Evolutionary conservation across 2,329 filamentous ascomycete species (phyloP).

Genomic region (Fusarium begoniae): DNA sequence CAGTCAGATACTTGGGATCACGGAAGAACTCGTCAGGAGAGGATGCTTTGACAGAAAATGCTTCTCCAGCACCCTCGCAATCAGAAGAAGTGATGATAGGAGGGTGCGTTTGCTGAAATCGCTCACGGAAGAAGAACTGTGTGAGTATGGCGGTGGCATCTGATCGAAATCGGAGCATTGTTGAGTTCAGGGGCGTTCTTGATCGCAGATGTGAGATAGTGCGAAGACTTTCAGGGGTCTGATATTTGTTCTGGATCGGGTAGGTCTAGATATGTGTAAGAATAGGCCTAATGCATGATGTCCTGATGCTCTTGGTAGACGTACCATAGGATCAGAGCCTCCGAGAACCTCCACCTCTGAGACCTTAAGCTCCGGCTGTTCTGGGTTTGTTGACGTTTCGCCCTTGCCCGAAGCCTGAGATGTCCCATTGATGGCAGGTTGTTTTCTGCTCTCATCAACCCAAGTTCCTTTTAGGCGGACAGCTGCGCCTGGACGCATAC

Average conservation of each 20-base stretch:
- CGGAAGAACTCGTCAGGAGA: conserved; percentile 73
- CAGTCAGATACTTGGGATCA: conserved; percentile 90
- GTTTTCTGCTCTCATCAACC: conserved; percentile 51
- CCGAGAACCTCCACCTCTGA: conserved; percentile 76
- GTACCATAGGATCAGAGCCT: conserved; percentile 79
- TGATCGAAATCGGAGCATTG: conserved; percentile 84
- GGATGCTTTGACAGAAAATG: conserved; percentile 76
- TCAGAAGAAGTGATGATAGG: conserved; percentile 97
- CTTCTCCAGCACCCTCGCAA: conserved; percentile 95
- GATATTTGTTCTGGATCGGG: conserved; percentile 96
- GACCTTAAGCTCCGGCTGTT: conserved; percentile 74
- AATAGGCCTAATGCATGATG: neutral
- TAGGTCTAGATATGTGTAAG: conserved; percentile 70
- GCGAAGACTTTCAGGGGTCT: conserved; percentile 87
- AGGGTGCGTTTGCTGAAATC: conserved; percentile 86
- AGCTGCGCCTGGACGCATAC: conserved; percentile 82
- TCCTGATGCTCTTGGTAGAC: conserved; percentile 41
- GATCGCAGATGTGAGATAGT: conserved; percentile 87
- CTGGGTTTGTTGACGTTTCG: neutral
- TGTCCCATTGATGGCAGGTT: neutral
- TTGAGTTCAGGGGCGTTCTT: conserved; percentile 81
- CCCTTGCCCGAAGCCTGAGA: neutral
- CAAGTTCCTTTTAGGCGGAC: conserved; percentile 82
- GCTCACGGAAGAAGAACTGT: conserved; percentile 75
- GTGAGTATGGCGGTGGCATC: conserved; percentile 78